Base-by-base conservation (phyloP, 2,329 filamentous ascomycete genomes). In the Coniochaeta sp. region DNA sequence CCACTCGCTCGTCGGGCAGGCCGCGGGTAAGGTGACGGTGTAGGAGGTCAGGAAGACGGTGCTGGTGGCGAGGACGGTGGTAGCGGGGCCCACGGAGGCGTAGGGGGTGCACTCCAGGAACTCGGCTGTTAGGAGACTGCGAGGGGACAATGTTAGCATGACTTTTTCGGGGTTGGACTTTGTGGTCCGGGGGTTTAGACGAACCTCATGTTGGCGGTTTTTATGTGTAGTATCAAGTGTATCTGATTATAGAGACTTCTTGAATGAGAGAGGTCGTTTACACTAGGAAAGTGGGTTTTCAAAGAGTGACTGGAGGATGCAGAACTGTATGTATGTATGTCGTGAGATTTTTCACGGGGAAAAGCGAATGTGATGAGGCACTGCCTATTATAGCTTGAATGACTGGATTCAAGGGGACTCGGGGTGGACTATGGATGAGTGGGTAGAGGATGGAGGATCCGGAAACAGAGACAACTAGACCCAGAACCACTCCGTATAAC, bases 1-100 rank as follows among this genome's bases (percentile, higher is more conserved):
- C 70, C 71, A 72, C 46, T 57, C 53, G 55, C 64, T 60, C n/a
- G 65, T 69, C 52, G 65, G 58, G 57, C 68, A 68, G 50, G 69
- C 69, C 9, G 71, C 70, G 26, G 60, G 61, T 20, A 65, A 56
- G 35, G 64, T 62, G 27, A 67, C 68, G 56, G 63, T 61, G 60
- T 72, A 74, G 38, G 67, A 58, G 6, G 67, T 71, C 30, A 68
- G 71, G 57, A 62, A 70, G 26, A 51, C 45, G 45, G 28, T 48
- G 35, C 30, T 48, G 28, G 46, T 30, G 13, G 31, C 16, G n/a
- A n/a, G n/a, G n/a, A n/a, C n/a, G n/a, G n/a, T n/a, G n/a, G n/a
- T n/a, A n/a, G n/a, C n/a, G n/a, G n/a, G n/a, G n/a, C n/a, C n/a
- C 28, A 27, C 31, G 6, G 18, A 32, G 31, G 18, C 40, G 20